Conservation (phyloP, 2,329 filamentous ascomycete genomes). For the Hysterium pulicare region DNA sequence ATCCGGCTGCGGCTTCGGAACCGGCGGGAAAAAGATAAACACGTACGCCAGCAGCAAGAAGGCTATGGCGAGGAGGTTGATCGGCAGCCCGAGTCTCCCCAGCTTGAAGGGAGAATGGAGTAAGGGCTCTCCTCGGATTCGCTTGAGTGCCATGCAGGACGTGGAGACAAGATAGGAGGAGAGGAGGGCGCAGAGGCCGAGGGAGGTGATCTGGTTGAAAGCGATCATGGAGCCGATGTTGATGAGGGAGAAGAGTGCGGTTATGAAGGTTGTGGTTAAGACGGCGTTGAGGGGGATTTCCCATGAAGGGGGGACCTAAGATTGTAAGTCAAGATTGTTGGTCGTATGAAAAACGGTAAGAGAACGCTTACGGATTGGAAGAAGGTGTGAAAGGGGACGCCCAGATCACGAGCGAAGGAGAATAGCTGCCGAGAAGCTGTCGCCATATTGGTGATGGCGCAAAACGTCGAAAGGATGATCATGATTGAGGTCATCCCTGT, state of each 20-base stretch:
- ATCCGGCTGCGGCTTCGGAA: slow-evolving; percentile 8
- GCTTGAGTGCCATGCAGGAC: slow-evolving; percentile 22
- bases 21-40: slow-evolving; percentile 37
- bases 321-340: no score
- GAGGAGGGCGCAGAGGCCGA: slow-evolving; percentile 21
- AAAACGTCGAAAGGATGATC: slow-evolving; percentile 15
- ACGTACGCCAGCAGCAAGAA: slow-evolving; percentile 39
- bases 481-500: slow-evolving; percentile 23
- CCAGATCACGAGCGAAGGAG: slow-evolving; percentile 23
- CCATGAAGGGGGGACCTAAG: slow-evolving; percentile 11
- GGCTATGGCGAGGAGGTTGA: slow-evolving; percentile 32
- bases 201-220: slow-evolving; percentile 37
- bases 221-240: slow-evolving; percentile 38
- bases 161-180: slow-evolving; percentile 23
- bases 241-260: slow-evolving; percentile 35
- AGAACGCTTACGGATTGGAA: slow-evolving; percentile 16
- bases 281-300: slow-evolving; percentile 19
- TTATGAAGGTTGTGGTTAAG: slow-evolving; percentile 24
- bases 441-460: slow-evolving; percentile 21
- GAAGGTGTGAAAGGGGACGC: slow-evolving; percentile 16
- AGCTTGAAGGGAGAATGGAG: slow-evolving; percentile 32
- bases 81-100: slow-evolving; percentile 28
- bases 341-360: no score
- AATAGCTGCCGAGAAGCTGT: slow-evolving; percentile 19
- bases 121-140: slow-evolving; percentile 8